Percentiles rank a stretch among this genome's conserved stretches.
Conservation (phyloP, 495 filamentous ascomycete genomes). For the Neurospora sp. region DNA sequence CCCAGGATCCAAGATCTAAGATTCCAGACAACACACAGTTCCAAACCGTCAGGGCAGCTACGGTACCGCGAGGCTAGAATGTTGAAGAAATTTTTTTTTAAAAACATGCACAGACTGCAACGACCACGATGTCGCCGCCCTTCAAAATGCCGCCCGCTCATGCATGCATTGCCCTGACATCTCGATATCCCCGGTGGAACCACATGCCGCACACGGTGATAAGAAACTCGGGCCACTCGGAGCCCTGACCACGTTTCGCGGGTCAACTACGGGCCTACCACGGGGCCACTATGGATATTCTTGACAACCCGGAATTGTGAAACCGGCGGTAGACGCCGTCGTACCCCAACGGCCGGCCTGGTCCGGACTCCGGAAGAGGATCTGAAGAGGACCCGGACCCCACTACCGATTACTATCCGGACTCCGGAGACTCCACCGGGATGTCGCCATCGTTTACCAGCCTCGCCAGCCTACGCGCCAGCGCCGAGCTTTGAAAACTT, state of each 20-base stretch:
- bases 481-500: neutral
- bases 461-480: neutral
- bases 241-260: neutral
- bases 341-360: neutral
- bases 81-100: neutral
- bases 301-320: neutral
- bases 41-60: neutral
- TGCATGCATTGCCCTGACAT: neutral
- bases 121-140: neutral
- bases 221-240: neutral
- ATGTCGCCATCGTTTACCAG: neutral
- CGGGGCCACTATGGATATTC: neutral
- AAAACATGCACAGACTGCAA: neutral
- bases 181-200: neutral
- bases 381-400: neutral
- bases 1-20: neutral
- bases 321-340: neutral
- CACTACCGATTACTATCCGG: neutral
- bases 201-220: neutral
- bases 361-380: neutral
- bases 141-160: neutral
- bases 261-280: neutral
- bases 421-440: neutral
- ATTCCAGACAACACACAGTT: neutral
- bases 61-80: neutral